Evolutionary conservation across 164 flowering plant species (phyloP), one percentile per base, ranked within the genome.

Genomic region (Tetracentron sinense): DNA sequence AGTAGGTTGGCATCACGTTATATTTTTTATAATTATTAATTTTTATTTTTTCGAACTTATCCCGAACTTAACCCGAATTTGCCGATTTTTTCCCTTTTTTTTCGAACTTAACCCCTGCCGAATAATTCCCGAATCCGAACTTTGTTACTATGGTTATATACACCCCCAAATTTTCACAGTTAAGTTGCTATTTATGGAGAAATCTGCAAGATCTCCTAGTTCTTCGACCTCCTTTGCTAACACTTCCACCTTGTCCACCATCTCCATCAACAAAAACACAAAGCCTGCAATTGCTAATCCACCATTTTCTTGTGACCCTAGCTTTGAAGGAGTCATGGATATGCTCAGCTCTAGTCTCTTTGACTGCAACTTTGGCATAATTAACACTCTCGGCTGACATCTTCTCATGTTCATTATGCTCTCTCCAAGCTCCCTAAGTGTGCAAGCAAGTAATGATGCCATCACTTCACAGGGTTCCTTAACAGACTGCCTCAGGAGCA

Each of bases 181-280:
- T 17, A 8, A 26, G 3, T 17, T 15, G 27, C 46, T 73, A 70
- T 55, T 68, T 49, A 25, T 52, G 14, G 19, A 2, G 48, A 85
- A 83, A 42, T 56, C 61, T 21, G 91, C 88, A 46, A 79, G 47
- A n/a, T 76, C 74, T 42, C 84, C 90, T 53, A 87, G 79, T 61
- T 85, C 79, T 60, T 87, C 86, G 21, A 86, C 85, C 58, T 78
- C 74, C 60, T 84, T 76, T 12, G 80, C 81, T 64, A 90, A 46
- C 27, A 54, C 66, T 68, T 81, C 81, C 33, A 85, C 73, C 64
- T 77, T 83, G 15, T 79, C 77, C 58, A 72, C 72, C 65, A 83
- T 74, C 63, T 82, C 84, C 75, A 72, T 71, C 42, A 87, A 33
- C 65, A 74, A 21, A 58, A 77, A 82, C 35, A 73, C 62, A 38